Percentiles rank a stretch among this genome's conserved stretches.
phyloP scores from a whole-genome alignment of 1,284 basidiomycete species.

The Sporisorium reilianum region DNA sequence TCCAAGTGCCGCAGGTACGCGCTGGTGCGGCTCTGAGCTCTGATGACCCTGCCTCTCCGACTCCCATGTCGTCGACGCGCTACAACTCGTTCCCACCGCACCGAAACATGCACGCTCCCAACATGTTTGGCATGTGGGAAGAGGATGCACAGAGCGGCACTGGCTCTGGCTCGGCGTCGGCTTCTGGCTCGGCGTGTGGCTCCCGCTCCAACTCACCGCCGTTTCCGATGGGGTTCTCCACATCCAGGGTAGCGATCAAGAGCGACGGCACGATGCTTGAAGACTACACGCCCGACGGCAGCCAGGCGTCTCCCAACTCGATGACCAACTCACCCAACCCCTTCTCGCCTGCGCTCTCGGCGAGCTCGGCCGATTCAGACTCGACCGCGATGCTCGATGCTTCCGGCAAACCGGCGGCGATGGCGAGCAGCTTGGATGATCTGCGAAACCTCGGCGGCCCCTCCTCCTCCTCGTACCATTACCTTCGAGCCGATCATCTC shows the following conservation, averaged over 20 bases:
- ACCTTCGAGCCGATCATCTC: constrained; percentile 32
- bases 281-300: constrained; percentile 55
- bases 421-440: constrained; percentile 36
- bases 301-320: constrained; percentile 57
- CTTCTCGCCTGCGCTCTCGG: constrained; percentile 55
- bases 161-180: constrained; percentile 36
- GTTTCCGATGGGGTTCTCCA: constrained; percentile 37
- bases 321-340: constrained; percentile 52
- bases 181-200: constrained; percentile 23
- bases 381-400: constrained; percentile 46
- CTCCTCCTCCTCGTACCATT: constrained; percentile 27
- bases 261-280: constrained; percentile 46
- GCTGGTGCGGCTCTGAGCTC: background rate
- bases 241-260: constrained; percentile 32
- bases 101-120: constrained; percentile 39
- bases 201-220: constrained; percentile 18
- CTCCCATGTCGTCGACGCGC: constrained; percentile 22
- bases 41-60: constrained; percentile 7
- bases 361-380: constrained; percentile 57
- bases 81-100: constrained; percentile 57
- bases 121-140: constrained; percentile 33
- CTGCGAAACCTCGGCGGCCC: constrained; percentile 23
- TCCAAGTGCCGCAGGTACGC: constrained; percentile 37
- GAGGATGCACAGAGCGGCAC: constrained; percentile 26
- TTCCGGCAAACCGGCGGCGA: constrained; percentile 12